Conservation (phyloP, 2,329 filamentous ascomycete species). For the Escovopsis sp. region DNA sequence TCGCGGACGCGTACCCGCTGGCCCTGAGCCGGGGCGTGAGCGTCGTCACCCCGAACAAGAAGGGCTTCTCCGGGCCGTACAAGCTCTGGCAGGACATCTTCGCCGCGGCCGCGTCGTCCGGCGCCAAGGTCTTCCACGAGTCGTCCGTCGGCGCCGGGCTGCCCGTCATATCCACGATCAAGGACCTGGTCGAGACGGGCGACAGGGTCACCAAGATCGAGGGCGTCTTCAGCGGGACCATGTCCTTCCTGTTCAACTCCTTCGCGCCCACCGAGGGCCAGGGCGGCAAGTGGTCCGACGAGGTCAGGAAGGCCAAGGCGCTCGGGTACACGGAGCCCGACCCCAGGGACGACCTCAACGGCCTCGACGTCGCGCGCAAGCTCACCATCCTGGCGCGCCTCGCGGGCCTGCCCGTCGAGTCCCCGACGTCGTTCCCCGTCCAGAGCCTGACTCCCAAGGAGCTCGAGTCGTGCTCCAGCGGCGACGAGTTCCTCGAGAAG, state of each 20-base stretch:
- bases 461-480: constrained; percentile 60
- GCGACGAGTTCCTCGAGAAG: constrained; percentile 72
- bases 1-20: constrained; percentile 70
- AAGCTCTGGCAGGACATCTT: constrained; percentile 83
- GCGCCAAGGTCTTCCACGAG: constrained; percentile 86
- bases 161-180: constrained; percentile 83
- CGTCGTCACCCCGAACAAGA: constrained; percentile 96
- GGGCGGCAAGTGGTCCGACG: constrained; percentile 76
- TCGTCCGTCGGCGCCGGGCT: constrained; percentile 87
- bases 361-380: constrained; percentile 85
- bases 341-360: constrained; percentile 74
- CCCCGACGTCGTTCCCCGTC: constrained; percentile 80
- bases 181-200: constrained; percentile 87
- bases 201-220: constrained; percentile 87
- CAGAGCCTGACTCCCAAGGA: constrained; percentile 85
- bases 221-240: constrained; percentile 93
- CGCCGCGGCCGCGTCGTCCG: constrained; percentile 49
- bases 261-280: constrained; percentile 68
- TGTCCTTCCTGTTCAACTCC: constrained; percentile 96
- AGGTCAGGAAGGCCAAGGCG: constrained; percentile 84
- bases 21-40: constrained; percentile 73
- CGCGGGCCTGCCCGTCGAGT: constrained; percentile 66
- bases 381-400: constrained; percentile 86
- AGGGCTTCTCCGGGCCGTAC: constrained; percentile 77
- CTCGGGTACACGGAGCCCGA: constrained; percentile 88